Conservation (phyloP, 1,139 yeast genomes). For the Zygosaccharomyces pseudobailii region DNA sequence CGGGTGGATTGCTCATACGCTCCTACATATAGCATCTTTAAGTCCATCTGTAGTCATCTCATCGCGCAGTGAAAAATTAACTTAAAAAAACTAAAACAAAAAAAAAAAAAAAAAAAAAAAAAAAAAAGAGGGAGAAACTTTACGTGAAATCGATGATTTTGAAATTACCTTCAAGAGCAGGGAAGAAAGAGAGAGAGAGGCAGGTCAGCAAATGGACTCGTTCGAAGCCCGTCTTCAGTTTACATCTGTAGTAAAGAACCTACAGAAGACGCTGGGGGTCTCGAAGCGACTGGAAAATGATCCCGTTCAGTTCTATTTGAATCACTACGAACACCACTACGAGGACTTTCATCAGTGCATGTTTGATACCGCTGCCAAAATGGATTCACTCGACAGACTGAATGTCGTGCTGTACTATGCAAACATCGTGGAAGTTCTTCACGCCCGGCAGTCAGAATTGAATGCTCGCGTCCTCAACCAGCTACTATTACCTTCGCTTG, state of each 20-base stretch:
- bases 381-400: constrained; percentile 30
- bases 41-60: not conserved
- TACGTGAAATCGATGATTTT: not conserved
- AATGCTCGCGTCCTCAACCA: constrained; percentile 19
- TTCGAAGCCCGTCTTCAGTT: constrained; percentile 33
- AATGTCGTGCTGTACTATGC: constrained; percentile 28
- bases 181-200: not conserved
- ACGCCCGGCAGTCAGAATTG: constrained; percentile 15
- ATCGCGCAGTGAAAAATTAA: constrained; percentile 1
- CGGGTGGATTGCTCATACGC: constrained; percentile 1
- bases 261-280: constrained; percentile 28
- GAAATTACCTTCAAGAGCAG: not conserved
- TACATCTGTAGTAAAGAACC: constrained; percentile 28
- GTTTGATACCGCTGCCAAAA: constrained; percentile 26
- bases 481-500: constrained; percentile 22
- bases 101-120: not conserved
- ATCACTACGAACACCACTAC: constrained; percentile 28
- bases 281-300: constrained; percentile 15
- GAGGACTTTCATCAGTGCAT: constrained; percentile 35
- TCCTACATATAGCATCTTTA: constrained; percentile 3
- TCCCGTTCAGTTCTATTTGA: constrained; percentile 30
- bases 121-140: not conserved
- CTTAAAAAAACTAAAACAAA: not conserved
- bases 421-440: constrained; percentile 17
- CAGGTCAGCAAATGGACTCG: constrained; percentile 28